These are phyloP conservation scores for Hortaea sp. DNA, from an alignment of 2,329 filamentous ascomycete genomes.

Conservation along the genomic window DNA sequence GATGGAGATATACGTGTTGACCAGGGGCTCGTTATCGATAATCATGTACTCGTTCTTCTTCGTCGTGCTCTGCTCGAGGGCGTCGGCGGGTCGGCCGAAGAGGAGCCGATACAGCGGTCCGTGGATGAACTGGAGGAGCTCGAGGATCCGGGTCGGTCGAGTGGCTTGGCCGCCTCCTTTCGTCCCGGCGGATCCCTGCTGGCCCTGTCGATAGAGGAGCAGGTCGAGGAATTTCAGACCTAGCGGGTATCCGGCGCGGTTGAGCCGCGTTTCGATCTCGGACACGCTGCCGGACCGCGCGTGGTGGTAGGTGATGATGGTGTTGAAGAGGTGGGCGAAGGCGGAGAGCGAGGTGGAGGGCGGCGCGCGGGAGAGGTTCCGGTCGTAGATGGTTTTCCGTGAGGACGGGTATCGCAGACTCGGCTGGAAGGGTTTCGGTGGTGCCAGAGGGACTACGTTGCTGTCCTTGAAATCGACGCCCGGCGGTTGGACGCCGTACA, in stretches of 20 bases:
- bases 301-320: conserved; percentile 95
- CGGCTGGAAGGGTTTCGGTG: conserved; percentile 24
- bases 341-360: conserved; percentile 84
- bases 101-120: conserved; percentile 86
- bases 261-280: conserved; percentile 58
- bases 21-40: conserved; percentile 91
- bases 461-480: background rate
- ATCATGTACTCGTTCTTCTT: conserved; percentile 98
- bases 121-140: conserved; percentile 90
- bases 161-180: conserved; percentile 37
- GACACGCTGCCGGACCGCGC: conserved; percentile 81
- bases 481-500: background rate
- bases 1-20: conserved; percentile 87
- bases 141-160: conserved; percentile 74
- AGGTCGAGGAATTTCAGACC: conserved; percentile 92
- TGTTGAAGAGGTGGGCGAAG: conserved; percentile 91
- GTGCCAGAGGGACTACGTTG: conserved; percentile 14
- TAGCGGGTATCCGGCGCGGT: conserved; percentile 65
- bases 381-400: conserved; percentile 96
- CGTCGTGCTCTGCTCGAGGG: conserved; percentile 76
- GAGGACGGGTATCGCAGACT: conserved; percentile 81
- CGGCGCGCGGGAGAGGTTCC: conserved; percentile 80
- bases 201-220: conserved; percentile 68
- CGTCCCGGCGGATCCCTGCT: too few relatives aligned
- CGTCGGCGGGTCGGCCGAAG: conserved; percentile 82